Evolutionary conservation across 306 rosid genomes (phyloP).

Genomic region (Ormosia semicastrata): DNA sequence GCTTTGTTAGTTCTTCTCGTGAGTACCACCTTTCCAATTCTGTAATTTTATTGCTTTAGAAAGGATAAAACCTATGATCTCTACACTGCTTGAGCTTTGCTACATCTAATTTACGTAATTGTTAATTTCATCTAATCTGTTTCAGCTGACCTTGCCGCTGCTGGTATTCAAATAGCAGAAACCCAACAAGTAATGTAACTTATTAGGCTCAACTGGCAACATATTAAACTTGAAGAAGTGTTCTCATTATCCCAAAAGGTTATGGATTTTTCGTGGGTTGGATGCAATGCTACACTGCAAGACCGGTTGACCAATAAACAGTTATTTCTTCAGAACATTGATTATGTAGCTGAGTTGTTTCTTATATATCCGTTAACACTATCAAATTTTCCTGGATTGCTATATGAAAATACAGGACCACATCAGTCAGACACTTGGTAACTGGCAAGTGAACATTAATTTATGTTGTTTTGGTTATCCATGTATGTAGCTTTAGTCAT

Average conservation of each 20-base stretch:
- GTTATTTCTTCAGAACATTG: slow-evolving; percentile 49
- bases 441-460: slow-evolving; percentile 44
- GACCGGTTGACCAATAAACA: slow-evolving; percentile 52
- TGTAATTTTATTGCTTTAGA: too few relatives aligned
- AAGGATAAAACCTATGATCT: too few relatives aligned
- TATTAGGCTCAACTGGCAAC: neutral
- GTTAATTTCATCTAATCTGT: too few relatives aligned
- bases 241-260: neutral
- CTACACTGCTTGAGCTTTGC: too few relatives aligned
- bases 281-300: slow-evolving; percentile 20
- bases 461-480: too few relatives aligned
- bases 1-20: slow-evolving; percentile 50
- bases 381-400: slow-evolving; percentile 83
- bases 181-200: slow-evolving; percentile 37
- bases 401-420: slow-evolving; percentile 79
- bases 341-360: slow-evolving; percentile 57
- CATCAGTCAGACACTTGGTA: slow-evolving; percentile 79
- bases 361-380: slow-evolving; percentile 62
- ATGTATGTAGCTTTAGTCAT: too few relatives aligned
- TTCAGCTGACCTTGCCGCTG: slow-evolving; percentile 80
- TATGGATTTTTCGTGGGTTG: slow-evolving; percentile 36
- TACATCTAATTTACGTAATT: too few relatives aligned
- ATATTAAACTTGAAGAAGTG: neutral
- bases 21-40: neutral
- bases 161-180: slow-evolving; percentile 43